Percentiles rank a stretch among this genome's conserved stretches.
These are phyloP conservation scores for Meyerozyma sp. DNA, from an alignment of 1,139 yeast genomes.

Conservation along the genomic window DNA sequence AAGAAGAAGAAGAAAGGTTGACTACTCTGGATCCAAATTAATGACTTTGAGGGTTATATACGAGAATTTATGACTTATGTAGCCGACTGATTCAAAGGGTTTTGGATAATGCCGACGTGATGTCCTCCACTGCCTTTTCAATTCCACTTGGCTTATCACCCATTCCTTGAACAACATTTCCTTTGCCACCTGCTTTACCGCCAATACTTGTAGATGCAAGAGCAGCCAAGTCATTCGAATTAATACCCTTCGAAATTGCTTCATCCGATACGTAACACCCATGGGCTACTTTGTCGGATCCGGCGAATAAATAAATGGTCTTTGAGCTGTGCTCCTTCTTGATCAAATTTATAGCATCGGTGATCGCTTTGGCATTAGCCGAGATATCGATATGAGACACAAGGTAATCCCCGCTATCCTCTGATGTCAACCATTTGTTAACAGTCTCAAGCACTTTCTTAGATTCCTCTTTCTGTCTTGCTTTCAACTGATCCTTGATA, in stretches of 20 bases:
- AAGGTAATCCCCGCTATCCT: constrained; percentile 38
- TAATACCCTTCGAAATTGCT: constrained; percentile 65
- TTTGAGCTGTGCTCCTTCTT: constrained; percentile 74
- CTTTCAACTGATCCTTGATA: constrained; percentile 81
- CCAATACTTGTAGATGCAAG: constrained; percentile 74
- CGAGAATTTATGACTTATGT: background rate
- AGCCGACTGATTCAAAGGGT: constrained; percentile 33
- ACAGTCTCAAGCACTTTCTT: constrained; percentile 81
- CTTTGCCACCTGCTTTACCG: constrained; percentile 98
- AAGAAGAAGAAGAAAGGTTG: constrained; percentile 46
- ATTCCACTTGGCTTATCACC: constrained; percentile 77
- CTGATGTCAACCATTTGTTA: constrained; percentile 53
- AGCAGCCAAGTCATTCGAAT: constrained; percentile 71
- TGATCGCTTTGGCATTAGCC: constrained; percentile 89
- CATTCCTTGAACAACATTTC: constrained; percentile 94
- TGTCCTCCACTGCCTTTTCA: constrained; percentile 65
- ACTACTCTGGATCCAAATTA: background rate
- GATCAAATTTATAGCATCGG: constrained; percentile 84
- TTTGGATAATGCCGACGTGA: constrained; percentile 53
- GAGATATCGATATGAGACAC: constrained; percentile 66
- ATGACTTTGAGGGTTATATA: background rate
- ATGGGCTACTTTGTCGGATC: constrained; percentile 84
- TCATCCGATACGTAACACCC: constrained; percentile 83
- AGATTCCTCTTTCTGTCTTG: constrained; percentile 81
- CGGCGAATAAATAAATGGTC: constrained; percentile 79